Base-by-base conservation (phyloP, 192 early-diverging fungal genomes). In the Jimgerdemannia flammicorona region DNA sequence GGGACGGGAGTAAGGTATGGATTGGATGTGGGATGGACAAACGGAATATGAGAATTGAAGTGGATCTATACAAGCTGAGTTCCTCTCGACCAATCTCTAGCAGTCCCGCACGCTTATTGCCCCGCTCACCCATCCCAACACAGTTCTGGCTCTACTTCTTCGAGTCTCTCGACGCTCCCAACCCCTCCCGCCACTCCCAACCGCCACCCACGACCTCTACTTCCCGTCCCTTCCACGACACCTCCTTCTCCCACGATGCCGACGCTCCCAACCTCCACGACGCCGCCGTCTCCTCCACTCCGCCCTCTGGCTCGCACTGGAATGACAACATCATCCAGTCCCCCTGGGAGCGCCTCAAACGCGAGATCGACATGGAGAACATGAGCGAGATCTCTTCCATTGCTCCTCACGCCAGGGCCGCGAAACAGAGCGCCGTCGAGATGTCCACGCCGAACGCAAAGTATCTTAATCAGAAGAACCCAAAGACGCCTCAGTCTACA, bases 1-100 rank as follows among this genome's bases (percentile, higher is more conserved):
- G 83, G 77, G 75, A 89, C 29, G 78, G 80, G 65, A 80, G 81
- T 63, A 81, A 83, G 67, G 80, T 83, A 74, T 63, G 40, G 20
- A 20, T 44, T 7, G 29, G 29, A 29, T 29, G 29, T 29, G 29
- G 29, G 29, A 17, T 59, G n/a, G 20, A 49, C 64, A 75, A 11
- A 65, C 64, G 19, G 64, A 14, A 18, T 65, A 65, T 18, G 64
- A 19, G 14, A 65, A 65, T 65, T 18, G 64, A 65, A 65, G 14
- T 29, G 29, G 29, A 29, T 29, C 29, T 29, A 29, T 29, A 29
- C 29, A 29, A 29, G 29, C 29, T 29, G 29, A 29, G 29, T 29
- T 29, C 1, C 29, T 29, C 29, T 29, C 29, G 29, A 29, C 29
- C 29, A 29, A 29, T 29, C 29, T 29, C 29, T 29, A 29, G 29